Percentiles rank a stretch among this genome's conserved stretches.
Conservation (phyloP, 192 early-diverging fungal genomes). For the Cetraspora pellucida region DNA sequence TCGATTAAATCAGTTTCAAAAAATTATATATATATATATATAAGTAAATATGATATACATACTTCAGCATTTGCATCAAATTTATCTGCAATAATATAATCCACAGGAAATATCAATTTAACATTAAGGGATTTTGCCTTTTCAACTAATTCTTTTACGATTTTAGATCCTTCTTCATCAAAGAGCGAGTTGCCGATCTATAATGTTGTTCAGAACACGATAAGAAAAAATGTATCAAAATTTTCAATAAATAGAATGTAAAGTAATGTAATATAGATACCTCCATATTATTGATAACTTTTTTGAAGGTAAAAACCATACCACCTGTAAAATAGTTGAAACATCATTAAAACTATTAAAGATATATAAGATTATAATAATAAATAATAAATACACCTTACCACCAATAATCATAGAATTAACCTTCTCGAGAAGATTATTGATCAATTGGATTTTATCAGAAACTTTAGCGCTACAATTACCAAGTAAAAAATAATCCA, state of each 20-base stretch:
- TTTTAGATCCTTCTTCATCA: conserved; percentile 84
- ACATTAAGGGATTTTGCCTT: conserved; percentile 92
- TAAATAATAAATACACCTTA: conserved; percentile 2
- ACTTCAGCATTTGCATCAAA: conserved; percentile 75
- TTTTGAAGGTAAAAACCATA: too few species aligned
- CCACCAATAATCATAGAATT: conserved; percentile 69
- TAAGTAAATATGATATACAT: conserved; percentile 3
- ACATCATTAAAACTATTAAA: not conserved
- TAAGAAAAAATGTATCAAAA: not conserved
- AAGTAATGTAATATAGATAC: too few species aligned
- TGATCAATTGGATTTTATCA: conserved; percentile 98
- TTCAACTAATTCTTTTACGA: conserved; percentile 78
- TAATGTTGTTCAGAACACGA: not conserved
- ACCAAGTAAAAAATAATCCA: not conserved
- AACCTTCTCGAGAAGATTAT: conserved; percentile 97
- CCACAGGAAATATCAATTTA: conserved; percentile 84
- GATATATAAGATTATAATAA: not conserved
- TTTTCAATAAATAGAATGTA: not conserved
- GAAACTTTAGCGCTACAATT: conserved; percentile 85
- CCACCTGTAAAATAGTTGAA: conserved; percentile 26
- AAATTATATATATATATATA: not conserved
- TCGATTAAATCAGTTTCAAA: not conserved
- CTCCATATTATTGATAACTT: too few species aligned
- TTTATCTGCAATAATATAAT: conserved; percentile 87
- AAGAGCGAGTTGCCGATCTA: conserved; percentile 92